A percentile compares a stretch with the other conserved stretches of the same genome.
Evolutionary conservation across 176 grass and related monocot species (phyloP).

Genomic region (Rhynchospora breviuscula): DNA sequence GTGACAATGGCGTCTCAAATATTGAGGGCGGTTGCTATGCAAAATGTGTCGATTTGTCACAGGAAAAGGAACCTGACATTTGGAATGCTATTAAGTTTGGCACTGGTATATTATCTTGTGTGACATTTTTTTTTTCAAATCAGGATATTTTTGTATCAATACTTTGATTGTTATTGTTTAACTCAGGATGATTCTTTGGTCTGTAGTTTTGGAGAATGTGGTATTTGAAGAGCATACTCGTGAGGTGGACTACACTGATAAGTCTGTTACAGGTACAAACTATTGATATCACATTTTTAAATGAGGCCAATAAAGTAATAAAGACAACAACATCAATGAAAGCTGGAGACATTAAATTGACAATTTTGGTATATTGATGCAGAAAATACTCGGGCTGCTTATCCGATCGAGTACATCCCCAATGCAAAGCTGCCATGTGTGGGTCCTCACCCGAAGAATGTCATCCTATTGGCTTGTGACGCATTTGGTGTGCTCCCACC

Average conservation of each 20-base stretch:
- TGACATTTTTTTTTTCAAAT: not conserved
- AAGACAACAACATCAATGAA: not conserved
- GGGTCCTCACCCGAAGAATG: conserved; percentile 93
- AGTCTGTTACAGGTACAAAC: conserved; percentile 83
- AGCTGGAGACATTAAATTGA: not conserved
- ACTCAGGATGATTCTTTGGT: not conserved
- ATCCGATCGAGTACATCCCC: conserved; percentile 96
- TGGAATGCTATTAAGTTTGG: conserved; percentile 99
- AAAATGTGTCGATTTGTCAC: conserved; percentile 79
- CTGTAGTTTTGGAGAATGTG: conserved; percentile 84
- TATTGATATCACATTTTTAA: not conserved
- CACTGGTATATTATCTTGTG: conserved; percentile 44
- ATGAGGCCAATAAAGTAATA: not conserved
- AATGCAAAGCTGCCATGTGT: conserved; percentile 87
- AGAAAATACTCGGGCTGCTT: conserved; percentile 95
- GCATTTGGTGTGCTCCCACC: conserved; percentile 95
- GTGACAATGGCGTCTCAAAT: conserved; percentile 85
- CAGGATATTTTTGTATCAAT: not conserved
- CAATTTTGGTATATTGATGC: conserved; percentile 1
- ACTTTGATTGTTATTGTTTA: not conserved
- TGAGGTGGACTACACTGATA: conserved; percentile 83
- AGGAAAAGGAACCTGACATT: conserved; percentile 95
- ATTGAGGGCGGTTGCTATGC: conserved; percentile 98
- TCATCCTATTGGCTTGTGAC: conserved; percentile 92
- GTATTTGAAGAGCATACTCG: conserved; percentile 94